Base-by-base conservation (phyloP, 1,284 basidiomycete genomes). In the Trametes versicolor region DNA sequence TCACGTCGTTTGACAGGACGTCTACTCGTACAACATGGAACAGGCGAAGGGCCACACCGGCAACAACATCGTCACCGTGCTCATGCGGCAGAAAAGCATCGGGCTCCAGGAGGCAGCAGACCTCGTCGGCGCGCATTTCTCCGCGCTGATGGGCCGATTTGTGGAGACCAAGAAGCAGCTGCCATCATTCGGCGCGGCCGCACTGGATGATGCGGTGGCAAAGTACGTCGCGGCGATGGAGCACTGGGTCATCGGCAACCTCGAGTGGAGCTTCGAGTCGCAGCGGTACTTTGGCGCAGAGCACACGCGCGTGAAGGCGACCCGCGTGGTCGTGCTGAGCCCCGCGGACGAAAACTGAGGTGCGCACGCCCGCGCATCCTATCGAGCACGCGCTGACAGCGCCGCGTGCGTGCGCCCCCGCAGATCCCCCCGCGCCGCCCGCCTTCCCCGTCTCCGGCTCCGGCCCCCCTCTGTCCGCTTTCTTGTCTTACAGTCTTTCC, bases 1-100 rank as follows among this genome's bases (percentile, higher is more conserved):
- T 53, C n/a, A 43, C n/a, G 9, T 1, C 25, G 4, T 3, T n/a
- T 25, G 15, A 32, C 61, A 82, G 80, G 81, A 82, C 65, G 70
- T 82, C 17, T 82, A 82, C 70, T 82, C 81, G 10, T 83, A 81
- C 68, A 77, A 79, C 62, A 78, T 78, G 72, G 81, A 82, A 65
- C 77, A 80, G 50, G 75, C 76, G 2, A 72, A 74, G 48, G 80
- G 81, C 6, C 71, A 77, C 43, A 74, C 71, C 36, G 77, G 76
- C 41, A 80, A 80, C 71, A 83, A 83, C 70, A 76, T 80, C 68
- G 71, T 83, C 52, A 79, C 79, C 6, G 78, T 81, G 23, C 68
- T 81, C 43, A 81, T 80, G 78, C 69, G 72, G 56, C 72, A 73
- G 50, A 73, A 78, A 58, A 64, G 69, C 54, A 71, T 82, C 64